Percentiles rank a stretch among this genome's conserved stretches.
Conservation (phyloP, 805 yeast genomes). For the Citeromyces matritensis region DNA sequence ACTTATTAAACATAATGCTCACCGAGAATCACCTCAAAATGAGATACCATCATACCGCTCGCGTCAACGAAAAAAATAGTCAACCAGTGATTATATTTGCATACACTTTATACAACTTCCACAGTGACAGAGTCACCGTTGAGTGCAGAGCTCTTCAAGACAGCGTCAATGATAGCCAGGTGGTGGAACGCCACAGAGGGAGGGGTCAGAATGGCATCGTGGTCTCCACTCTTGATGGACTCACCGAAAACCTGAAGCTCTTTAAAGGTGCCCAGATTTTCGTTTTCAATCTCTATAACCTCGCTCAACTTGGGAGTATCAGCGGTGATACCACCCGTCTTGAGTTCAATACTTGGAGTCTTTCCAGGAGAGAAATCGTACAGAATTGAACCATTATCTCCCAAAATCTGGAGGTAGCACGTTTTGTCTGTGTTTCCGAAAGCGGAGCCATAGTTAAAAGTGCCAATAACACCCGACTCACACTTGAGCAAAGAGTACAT, state of each 20-base stretch:
- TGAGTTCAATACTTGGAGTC: conserved; percentile 19
- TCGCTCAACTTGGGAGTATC: conserved; percentile 26
- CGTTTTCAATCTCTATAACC: conserved; percentile 24
- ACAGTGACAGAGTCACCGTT: conserved; percentile 21
- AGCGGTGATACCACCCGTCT: conserved; percentile 36
- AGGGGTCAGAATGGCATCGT: conserved; percentile 14
- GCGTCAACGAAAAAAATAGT: no score
- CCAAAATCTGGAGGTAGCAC: conserved; percentile 56
- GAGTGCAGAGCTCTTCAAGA: conserved; percentile 49
- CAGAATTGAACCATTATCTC: conserved; percentile 61
- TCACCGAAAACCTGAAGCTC: conserved; percentile 35
- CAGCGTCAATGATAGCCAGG: conserved; percentile 80
- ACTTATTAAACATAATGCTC: no score
- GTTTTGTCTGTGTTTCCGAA: conserved; percentile 71
- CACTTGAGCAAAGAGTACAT: conserved; percentile 54
- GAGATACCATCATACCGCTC: no score
- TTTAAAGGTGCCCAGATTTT: conserved; percentile 20
- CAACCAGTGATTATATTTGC: not conserved
- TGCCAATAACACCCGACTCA: conserved; percentile 55
- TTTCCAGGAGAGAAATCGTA: conserved; percentile 47
- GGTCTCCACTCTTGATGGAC: conserved; percentile 11
- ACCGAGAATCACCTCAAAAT: no score
- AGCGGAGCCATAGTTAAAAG: conserved; percentile 78
- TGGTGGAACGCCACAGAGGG: conserved; percentile 85
- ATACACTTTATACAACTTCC: conserved; percentile 8